phyloP scores from a whole-genome alignment of 345 rosid species.

The Camelina neglecta region DNA sequence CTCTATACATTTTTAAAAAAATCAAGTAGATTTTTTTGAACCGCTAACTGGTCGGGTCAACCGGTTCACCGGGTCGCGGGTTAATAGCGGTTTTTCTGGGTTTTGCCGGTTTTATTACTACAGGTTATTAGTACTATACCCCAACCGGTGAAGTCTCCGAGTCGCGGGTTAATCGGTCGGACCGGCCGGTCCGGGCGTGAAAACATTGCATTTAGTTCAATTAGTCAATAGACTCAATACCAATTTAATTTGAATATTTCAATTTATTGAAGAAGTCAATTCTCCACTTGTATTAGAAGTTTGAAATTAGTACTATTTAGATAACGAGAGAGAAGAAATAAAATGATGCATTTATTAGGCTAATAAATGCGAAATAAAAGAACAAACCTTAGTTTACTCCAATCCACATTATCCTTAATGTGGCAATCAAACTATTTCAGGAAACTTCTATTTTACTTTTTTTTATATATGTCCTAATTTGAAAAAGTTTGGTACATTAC shows the following conservation, averaged over 20 bases:
- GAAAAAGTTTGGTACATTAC: background rate
- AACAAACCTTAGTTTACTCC: background rate
- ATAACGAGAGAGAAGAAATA: background rate
- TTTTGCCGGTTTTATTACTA: too few species aligned
- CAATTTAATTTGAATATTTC: background rate
- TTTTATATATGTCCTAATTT: background rate
- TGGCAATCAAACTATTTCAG: background rate
- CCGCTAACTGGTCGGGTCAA: too few species aligned
- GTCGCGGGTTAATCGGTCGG: too few species aligned
- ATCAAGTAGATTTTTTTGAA: too few species aligned
- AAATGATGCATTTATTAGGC: background rate
- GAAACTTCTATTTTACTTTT: background rate
- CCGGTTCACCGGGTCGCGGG: too few species aligned
- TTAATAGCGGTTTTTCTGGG: too few species aligned
- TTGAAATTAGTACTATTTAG: background rate
- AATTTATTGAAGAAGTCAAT: constrained; percentile 6
- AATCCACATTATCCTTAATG: background rate
- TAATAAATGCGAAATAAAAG: constrained; percentile 3
- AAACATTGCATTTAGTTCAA: background rate
- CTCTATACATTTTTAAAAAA: too few species aligned
- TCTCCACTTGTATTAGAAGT: constrained; percentile 14
- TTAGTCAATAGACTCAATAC: background rate
- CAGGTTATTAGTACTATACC: too few species aligned
- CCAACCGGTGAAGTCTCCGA: too few species aligned
- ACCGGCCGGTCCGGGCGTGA: too few species aligned